Conservation (phyloP, 2,329 filamentous ascomycete genomes). For the Talaromyces islandicus region DNA sequence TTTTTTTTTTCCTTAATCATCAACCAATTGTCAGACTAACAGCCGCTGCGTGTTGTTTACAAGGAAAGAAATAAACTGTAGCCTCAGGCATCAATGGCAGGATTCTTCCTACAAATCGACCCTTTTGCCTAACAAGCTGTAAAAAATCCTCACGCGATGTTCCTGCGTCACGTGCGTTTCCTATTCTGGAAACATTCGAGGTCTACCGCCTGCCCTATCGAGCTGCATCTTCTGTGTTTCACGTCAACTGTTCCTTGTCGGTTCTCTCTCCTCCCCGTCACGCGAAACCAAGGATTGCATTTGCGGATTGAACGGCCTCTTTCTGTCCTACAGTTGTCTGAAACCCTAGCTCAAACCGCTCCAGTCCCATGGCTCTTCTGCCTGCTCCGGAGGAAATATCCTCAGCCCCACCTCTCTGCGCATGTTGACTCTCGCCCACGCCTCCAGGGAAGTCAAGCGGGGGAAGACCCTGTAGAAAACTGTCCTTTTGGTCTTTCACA, state of each 20-base stretch:
- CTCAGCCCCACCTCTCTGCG: background rate
- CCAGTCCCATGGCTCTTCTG: constrained; percentile 3
- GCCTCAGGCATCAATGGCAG: too few species aligned
- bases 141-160: too few species aligned
- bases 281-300: background rate
- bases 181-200: too few species aligned
- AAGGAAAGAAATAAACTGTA: too few species aligned
- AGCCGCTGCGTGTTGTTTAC: too few species aligned
- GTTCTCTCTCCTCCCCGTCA: background rate
- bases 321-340: background rate
- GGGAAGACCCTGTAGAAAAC: constrained; percentile 47
- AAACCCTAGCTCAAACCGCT: background rate
- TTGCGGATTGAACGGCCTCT: background rate
- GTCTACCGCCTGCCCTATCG: background rate
- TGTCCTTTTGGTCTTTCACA: constrained; percentile 46
- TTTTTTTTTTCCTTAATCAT: too few species aligned
- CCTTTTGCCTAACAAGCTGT: too few species aligned
- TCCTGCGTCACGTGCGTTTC: too few species aligned
- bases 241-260: background rate
- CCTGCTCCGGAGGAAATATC: background rate
- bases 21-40: too few species aligned
- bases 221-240: background rate
- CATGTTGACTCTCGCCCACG: constrained; percentile 4
- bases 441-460: constrained; percentile 26
- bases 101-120: too few species aligned